These are phyloP conservation scores for Rutstroemia sydowiana DNA, from an alignment of 2,329 filamentous ascomycete species.

Conservation along the genomic window DNA sequence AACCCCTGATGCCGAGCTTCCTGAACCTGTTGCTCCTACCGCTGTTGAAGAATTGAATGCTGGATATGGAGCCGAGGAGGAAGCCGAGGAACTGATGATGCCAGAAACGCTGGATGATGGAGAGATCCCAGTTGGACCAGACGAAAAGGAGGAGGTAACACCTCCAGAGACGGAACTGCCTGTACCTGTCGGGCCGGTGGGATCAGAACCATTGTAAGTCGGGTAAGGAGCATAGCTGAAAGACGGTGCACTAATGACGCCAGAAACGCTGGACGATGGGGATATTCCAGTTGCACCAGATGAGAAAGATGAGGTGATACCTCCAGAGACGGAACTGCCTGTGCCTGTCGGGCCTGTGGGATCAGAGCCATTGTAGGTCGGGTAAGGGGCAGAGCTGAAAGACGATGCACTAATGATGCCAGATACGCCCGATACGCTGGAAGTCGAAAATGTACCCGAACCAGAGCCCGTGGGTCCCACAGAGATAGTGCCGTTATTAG, in stretches of 20 bases:
- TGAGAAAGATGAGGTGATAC: background rate
- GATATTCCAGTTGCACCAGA: background rate
- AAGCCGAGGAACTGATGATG: background rate
- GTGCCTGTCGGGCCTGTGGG: constrained; percentile 7
- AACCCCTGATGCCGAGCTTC: background rate
- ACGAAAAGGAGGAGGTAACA: background rate
- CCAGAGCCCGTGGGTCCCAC: background rate
- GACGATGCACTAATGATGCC: background rate
- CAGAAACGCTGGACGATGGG: constrained; percentile 8
- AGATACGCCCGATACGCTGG: background rate
- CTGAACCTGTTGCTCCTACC: constrained; percentile 8
- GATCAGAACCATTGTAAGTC: background rate
- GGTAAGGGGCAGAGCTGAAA: constrained; percentile 9
- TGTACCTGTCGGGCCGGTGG: constrained; percentile 1
- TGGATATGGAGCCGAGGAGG: constrained; percentile 7
- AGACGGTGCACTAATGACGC: constrained; percentile 5
- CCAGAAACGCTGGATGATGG: background rate
- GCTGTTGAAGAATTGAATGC: constrained; percentile 6
- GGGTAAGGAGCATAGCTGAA: constrained; percentile 4
- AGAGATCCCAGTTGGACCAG: constrained; percentile 4
- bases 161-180: background rate
- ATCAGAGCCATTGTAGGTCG: constrained; percentile 8
- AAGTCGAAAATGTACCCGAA: background rate
- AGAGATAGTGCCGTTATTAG: background rate
- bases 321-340: background rate